Percentiles rank a stretch among this genome's conserved stretches.
Conservation (phyloP, 2,329 filamentous ascomycete species). For the Atkinsonella hypoxylon region DNA sequence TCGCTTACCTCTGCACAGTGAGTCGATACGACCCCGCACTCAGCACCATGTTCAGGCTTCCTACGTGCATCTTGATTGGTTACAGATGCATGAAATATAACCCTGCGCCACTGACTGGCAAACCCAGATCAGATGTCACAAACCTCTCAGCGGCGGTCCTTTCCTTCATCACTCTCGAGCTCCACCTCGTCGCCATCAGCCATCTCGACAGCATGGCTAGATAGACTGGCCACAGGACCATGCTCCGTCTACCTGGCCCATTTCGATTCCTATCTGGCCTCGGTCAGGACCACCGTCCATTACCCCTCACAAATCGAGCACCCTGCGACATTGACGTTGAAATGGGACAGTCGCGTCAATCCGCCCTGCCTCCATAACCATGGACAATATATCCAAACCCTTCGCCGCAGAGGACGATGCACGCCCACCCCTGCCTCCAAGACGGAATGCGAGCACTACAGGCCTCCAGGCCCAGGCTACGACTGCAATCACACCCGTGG, state of each 20-base stretch:
- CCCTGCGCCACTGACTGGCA: no score
- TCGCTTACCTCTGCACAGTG: no score
- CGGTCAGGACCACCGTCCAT: background rate
- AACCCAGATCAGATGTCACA: background rate
- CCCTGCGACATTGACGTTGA: conserved; percentile 10
- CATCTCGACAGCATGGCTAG: background rate
- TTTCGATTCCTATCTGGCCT: background rate
- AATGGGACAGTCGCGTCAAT: conserved; percentile 14
- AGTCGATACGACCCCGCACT: no score
- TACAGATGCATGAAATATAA: no score
- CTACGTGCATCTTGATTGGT: background rate
- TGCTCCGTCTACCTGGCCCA: background rate
- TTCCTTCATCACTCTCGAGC: background rate
- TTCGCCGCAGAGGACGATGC: conserved; percentile 26
- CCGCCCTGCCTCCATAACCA: conserved; percentile 11
- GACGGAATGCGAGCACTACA: conserved; percentile 26
- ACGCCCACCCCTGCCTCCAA: conserved; percentile 44
- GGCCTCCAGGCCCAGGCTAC: conserved; percentile 55
- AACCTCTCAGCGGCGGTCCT: background rate
- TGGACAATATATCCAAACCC: conserved; percentile 17
- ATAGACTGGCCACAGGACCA: background rate
- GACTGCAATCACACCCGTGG: conserved; percentile 71
- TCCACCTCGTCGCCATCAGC: background rate
- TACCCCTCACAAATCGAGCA: background rate
- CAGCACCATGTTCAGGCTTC: no score